phyloP scores from a whole-genome alignment of 371 early-diverging fungal species.

The Scutellospora calospora region DNA sequence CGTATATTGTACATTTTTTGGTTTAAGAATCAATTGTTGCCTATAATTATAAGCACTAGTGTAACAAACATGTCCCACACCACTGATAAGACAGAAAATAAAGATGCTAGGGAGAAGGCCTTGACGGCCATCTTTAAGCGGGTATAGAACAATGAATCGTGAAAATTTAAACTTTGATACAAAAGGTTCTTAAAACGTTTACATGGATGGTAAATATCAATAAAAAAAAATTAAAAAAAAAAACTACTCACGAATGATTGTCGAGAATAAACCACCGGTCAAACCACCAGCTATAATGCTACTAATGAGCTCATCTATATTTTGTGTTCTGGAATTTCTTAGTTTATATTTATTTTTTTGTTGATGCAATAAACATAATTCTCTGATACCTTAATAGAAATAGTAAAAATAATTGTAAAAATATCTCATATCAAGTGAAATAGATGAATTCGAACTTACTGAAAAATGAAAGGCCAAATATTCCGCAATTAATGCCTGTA shows the following conservation, averaged over 20 bases:
- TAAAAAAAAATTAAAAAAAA: too few relatives aligned
- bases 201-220: too few relatives aligned
- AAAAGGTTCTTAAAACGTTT: background rate
- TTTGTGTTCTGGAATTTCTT: conserved; percentile 1
- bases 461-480: conserved; percentile 28
- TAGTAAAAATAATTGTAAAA: background rate
- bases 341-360: background rate
- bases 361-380: conserved; percentile 35
- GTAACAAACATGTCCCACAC: conserved; percentile 33
- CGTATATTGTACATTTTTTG: conserved; percentile 47
- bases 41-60: conserved; percentile 31
- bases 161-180: background rate
- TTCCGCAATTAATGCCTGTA: conserved; percentile 31
- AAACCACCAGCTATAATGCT: conserved; percentile 36
- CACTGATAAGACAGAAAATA: conserved; percentile 11
- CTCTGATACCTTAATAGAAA: conserved; percentile 21
- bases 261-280: conserved; percentile 40
- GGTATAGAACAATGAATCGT: background rate
- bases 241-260: conserved; percentile 23
- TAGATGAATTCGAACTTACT: conserved; percentile 3
- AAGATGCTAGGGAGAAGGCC: conserved; percentile 1
- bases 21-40: conserved; percentile 31
- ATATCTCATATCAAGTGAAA: background rate
- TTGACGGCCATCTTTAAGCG: conserved; percentile 10
- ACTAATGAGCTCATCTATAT: conserved; percentile 30